Conservation (phyloP, 306 rosid genomes). For the Styphnolobium japonicum region DNA sequence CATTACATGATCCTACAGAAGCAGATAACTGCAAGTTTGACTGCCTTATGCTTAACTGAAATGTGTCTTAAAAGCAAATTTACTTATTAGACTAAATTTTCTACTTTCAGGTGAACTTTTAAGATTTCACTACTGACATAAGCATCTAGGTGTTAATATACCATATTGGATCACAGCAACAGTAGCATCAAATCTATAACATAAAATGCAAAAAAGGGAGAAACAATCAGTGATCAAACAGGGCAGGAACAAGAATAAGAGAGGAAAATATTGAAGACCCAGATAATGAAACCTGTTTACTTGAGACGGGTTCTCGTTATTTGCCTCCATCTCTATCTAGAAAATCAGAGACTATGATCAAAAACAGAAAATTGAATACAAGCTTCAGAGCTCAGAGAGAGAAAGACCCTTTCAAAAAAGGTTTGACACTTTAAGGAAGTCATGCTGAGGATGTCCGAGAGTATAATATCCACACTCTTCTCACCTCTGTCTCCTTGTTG, state of each 20-base stretch:
- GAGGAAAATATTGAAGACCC: slow-evolving; percentile 7
- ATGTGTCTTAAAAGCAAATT: background rate
- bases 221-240: slow-evolving; percentile 1
- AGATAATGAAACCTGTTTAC: slow-evolving; percentile 44
- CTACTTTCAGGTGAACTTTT: background rate
- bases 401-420: background rate
- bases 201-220: background rate
- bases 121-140: background rate
- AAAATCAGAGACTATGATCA: background rate
- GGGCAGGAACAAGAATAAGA: background rate
- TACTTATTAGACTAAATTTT: background rate
- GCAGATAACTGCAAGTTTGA: background rate
- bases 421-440: slow-evolving; percentile 14
- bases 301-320: slow-evolving; percentile 26
- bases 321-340: slow-evolving; percentile 40
- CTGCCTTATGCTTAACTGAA: background rate
- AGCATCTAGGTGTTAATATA: background rate
- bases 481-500: background rate
- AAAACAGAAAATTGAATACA: background rate
- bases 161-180: slow-evolving; percentile 1
- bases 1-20: too few relatives aligned
- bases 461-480: slow-evolving; percentile 18
- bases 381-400: background rate
- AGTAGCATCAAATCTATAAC: slow-evolving; percentile 18
- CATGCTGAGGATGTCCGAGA: slow-evolving; percentile 30